Evolutionary conservation across 2,329 filamentous ascomycete genomes (phyloP), one percentile per base, ranked within the genome.

Genomic region (Hypoxylon sp.): DNA sequence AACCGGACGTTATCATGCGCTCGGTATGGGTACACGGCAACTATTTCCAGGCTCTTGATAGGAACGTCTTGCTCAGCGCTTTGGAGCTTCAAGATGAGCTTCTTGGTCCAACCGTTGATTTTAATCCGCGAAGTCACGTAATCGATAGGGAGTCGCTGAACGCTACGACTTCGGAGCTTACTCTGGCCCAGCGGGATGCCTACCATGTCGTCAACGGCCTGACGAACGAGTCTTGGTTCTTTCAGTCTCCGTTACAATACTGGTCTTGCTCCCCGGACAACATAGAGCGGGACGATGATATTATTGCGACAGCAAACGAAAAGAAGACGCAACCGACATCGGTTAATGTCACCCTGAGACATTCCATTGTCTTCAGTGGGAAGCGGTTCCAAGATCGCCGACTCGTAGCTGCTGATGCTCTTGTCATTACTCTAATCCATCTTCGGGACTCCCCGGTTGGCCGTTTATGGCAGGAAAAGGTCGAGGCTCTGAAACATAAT

Each of bases 351-450:
- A 92, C 90, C 0, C 79, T 94, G 26, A 85, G 91, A 8, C 91
- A 92, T 71, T 91, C 90, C 1, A 92, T 91, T 54, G 91, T 94
- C 17, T 93, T 94, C 69, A 92, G 91, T 60, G 91, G 91, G n/a
- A 93, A 94, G 73, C 83, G 84, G 3, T 94, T 93, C 68, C 84
- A 89, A 59, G 86, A 91, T 59, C 84, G 87, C 10, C 84, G 81
- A 54, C 81, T 94, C 2, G 80, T 89, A 22, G 90, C 90, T 4
- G 91, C 90, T 1, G 91, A 94, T 78, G 90, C 91, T 2, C 81
- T 94, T 4, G 91, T 94, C 56, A 88, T 94, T 62, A 93, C 91
- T 6, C 78, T 94, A 6, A 84, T 94, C 62, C 89, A 93, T 72
- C 85, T 85, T 37, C 82, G 85, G 32, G 85, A 89, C 70, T 89